These are phyloP conservation scores for Amauroascus verrucosus DNA, from an alignment of 2,329 filamentous ascomycete species.

Conservation along the genomic window DNA sequence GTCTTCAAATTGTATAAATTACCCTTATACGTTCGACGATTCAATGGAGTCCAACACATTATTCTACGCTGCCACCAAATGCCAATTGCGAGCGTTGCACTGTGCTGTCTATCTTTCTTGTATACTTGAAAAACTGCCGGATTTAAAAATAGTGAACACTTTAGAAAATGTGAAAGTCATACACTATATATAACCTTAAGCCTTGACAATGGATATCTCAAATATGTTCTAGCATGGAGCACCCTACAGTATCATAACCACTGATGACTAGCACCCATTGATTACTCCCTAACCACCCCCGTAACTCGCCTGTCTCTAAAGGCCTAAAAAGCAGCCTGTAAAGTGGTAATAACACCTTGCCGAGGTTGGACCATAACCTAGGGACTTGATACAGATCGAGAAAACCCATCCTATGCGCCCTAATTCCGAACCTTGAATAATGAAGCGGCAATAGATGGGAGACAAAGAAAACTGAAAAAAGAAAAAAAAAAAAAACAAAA, in stretches of 20 bases:
- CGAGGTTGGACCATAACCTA: neutral
- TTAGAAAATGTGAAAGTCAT: neutral
- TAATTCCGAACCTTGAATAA: neutral
- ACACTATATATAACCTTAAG: neutral
- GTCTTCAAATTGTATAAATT: neutral
- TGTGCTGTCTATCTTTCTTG: no score
- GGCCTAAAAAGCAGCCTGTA: no score
- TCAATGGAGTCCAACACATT: neutral
- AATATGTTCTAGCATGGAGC: neutral
- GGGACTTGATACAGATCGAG: neutral
- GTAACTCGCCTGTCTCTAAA: no score
- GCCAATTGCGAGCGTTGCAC: no score
- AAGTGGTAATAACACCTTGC: neutral
- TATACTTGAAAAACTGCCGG: no score
- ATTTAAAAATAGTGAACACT: no score
- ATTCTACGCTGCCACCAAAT: neutral
- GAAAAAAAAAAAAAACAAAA: slow-evolving; percentile 15
- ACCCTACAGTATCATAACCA: slow-evolving; percentile 1
- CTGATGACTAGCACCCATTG: slow-evolving; percentile 6
- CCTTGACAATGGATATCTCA: neutral
- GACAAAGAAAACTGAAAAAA: neutral
- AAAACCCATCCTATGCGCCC: slow-evolving; percentile 2
- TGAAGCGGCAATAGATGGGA: no score
- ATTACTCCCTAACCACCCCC: no score
- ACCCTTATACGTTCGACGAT: neutral